phyloP scores from a whole-genome alignment of 768 basidiomycete genomes.

The Lactarius evosmus region DNA sequence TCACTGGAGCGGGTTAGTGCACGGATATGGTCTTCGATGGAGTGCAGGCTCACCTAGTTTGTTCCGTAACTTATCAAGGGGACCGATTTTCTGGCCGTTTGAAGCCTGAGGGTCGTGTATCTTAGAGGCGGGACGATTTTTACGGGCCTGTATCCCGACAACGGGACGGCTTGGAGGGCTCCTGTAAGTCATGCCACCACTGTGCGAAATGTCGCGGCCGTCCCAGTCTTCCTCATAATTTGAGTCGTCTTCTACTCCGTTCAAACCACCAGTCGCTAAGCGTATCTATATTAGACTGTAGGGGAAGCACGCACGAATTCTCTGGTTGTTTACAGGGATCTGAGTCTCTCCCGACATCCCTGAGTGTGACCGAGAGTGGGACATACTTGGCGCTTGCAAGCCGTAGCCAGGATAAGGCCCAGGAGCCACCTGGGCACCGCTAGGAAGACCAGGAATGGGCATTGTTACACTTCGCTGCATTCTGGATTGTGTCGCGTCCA shows the following conservation, averaged over 20 bases:
- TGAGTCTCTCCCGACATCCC: not conserved
- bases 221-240: not conserved
- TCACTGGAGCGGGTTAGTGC: not conserved
- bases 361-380: not conserved
- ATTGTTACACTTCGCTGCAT: not conserved
- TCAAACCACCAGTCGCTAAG: not conserved
- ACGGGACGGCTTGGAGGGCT: not conserved
- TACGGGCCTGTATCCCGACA: too few species aligned
- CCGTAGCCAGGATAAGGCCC: not conserved
- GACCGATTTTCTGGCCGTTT: too few species aligned
- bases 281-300: not conserved
- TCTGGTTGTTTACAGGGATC: not conserved
- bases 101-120: too few species aligned
- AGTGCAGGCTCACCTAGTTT: not conserved
- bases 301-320: not conserved
- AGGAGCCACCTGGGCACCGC: not conserved
- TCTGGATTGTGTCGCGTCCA: not conserved
- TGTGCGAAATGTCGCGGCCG: not conserved
- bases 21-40: not conserved
- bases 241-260: not conserved
- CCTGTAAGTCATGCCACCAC: not conserved
- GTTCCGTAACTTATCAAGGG: not conserved
- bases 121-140: too few species aligned
- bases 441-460: not conserved
- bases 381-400: not conserved